A percentile compares a stretch with the other conserved stretches of the same genome.
These are phyloP conservation scores for Cucurbita argyrosperma DNA, from an alignment of 306 rosid genomes.

Conservation along the genomic window DNA sequence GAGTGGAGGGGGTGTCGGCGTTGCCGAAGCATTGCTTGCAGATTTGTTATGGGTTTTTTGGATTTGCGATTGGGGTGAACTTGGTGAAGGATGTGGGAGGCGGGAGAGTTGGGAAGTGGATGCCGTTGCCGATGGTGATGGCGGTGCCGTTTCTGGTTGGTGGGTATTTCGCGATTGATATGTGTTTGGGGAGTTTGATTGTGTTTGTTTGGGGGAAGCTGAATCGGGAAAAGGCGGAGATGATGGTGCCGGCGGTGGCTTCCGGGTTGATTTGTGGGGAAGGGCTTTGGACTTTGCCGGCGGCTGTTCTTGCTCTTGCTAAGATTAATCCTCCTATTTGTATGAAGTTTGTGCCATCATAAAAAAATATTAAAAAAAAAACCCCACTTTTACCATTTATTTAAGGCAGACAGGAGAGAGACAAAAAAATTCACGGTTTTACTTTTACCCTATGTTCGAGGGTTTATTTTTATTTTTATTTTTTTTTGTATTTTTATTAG, in stretches of 20 bases:
- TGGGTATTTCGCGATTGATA: slow-evolving; percentile 75
- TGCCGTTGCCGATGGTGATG: slow-evolving; percentile 94
- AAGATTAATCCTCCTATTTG: slow-evolving; percentile 75
- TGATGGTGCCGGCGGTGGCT: slow-evolving; percentile 73
- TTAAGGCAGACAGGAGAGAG: no score
- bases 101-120: slow-evolving; percentile 56
- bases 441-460: no score
- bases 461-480: no score
- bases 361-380: neutral
- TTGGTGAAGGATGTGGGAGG: slow-evolving; percentile 35
- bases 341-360: slow-evolving; percentile 67
- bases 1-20: slow-evolving; percentile 57
- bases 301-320: slow-evolving; percentile 79
- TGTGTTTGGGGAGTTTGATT: slow-evolving; percentile 51
- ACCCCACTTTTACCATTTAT: no score
- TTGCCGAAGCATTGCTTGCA: slow-evolving; percentile 74
- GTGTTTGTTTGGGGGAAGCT: slow-evolving; percentile 57
- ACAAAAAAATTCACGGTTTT: no score
- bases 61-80: slow-evolving; percentile 22
- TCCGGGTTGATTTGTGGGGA: slow-evolving; percentile 93
- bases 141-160: slow-evolving; percentile 88
- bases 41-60: slow-evolving; percentile 40
- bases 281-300: slow-evolving; percentile 90
- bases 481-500: no score
- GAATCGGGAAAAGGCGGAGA: slow-evolving; percentile 35